Percentiles rank a stretch among this genome's conserved stretches.
Conservation (phyloP, 169 alveolate species). For the Eimeria brunetti region DNA sequence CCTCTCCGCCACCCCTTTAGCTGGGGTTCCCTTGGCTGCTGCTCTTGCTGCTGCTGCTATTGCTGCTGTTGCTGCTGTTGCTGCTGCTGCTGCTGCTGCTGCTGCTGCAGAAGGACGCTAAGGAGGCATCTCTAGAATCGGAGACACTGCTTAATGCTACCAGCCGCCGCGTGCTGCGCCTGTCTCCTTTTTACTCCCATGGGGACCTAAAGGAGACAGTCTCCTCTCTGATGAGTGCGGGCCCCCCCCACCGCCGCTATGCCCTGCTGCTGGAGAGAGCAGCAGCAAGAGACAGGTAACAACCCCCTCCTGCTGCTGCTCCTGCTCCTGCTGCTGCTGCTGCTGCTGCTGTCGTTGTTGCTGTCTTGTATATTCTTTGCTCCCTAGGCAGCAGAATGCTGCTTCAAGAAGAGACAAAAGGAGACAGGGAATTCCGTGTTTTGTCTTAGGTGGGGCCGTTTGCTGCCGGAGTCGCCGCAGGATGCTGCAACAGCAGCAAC, state of each 20-base stretch:
- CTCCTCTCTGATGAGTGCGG: constrained; percentile 1
- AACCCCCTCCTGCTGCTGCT: neutral
- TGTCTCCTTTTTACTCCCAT: neutral
- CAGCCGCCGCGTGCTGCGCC: constrained; percentile 35
- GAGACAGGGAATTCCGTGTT: neutral
- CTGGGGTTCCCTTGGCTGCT: neutral
- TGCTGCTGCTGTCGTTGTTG: neutral
- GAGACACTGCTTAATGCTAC: constrained; percentile 41
- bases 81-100: constrained; percentile 45
- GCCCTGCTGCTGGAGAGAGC: constrained; percentile 53
- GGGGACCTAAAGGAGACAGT: constrained; percentile 38
- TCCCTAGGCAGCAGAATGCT: neutral
- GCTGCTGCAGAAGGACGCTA: constrained; percentile 11
- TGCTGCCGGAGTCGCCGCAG: neutral
- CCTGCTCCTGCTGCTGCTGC: constrained; percentile 2
- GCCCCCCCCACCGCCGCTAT: constrained; percentile 24
- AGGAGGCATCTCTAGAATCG: constrained; percentile 25
- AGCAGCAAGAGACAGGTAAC: constrained; percentile 38
- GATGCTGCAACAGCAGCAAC: constrained; percentile 29
- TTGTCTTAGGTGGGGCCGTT: constrained; percentile 20
- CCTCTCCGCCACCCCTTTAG: neutral
- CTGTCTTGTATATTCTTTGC: neutral
- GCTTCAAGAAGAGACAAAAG: neutral
- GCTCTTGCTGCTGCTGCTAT: neutral
- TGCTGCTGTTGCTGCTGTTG: neutral